phyloP scores from a whole-genome alignment of 768 basidiomycete genomes.

The Suillus spraguei region DNA sequence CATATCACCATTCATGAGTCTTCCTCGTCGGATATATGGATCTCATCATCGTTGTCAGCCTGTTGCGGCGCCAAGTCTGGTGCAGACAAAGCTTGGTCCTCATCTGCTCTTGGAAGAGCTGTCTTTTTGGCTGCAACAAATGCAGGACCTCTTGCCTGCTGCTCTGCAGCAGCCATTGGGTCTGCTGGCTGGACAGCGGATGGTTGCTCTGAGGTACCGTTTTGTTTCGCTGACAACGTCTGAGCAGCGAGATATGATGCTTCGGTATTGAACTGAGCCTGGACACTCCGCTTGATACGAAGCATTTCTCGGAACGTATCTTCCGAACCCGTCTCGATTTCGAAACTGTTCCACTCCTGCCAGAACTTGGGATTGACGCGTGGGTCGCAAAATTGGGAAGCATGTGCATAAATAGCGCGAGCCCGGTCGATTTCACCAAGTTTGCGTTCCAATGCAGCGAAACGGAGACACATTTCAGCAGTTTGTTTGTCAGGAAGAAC shows the following conservation, averaged over 20 bases:
- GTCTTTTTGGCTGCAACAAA: conserved; percentile 80
- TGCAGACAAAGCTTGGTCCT: conserved; percentile 29
- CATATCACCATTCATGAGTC: conserved; percentile 44
- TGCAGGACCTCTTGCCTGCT: conserved; percentile 63
- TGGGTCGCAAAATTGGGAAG: conserved; percentile 98
- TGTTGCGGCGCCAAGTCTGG: conserved; percentile 33
- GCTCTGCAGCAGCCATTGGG: conserved; percentile 87
- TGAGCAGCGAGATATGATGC: conserved; percentile 92
- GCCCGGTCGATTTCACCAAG: conserved; percentile 99
- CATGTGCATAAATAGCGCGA: conserved; percentile 94
- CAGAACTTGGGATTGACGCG: conserved; percentile 91
- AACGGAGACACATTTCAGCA: conserved; percentile 96
- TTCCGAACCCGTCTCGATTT: conserved; percentile 98
- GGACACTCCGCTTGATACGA: conserved; percentile 96
- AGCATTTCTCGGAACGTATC: conserved; percentile 97
- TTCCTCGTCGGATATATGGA: conserved; percentile 87
- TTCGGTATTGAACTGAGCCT: conserved; percentile 98
- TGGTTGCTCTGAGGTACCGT: conserved; percentile 47
- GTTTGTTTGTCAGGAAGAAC: conserved; percentile 92
- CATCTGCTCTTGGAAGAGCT: conserved; percentile 42
- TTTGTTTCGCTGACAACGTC: conserved; percentile 69
- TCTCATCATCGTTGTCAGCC: conserved; percentile 74
- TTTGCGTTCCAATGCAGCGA: conserved; percentile 94
- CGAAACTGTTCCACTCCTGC: conserved; percentile 96
- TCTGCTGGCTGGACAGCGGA: conserved; percentile 52